phyloP scores from a whole-genome alignment of 2,329 filamentous ascomycete genomes.

The Orbilia javanica region DNA sequence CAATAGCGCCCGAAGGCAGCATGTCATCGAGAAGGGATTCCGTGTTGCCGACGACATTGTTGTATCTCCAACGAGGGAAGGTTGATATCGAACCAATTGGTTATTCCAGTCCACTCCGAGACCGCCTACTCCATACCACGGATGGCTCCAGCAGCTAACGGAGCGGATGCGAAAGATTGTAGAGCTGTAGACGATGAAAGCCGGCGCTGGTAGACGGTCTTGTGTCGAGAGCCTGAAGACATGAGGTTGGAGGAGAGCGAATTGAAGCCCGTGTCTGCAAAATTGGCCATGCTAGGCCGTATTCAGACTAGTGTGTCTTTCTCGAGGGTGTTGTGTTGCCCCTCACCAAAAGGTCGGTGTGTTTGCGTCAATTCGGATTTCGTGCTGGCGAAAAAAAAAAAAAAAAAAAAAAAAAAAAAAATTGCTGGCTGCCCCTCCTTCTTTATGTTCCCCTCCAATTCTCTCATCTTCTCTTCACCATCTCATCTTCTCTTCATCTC shows the following conservation, averaged over 20 bases:
- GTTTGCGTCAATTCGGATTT: constrained; percentile 29
- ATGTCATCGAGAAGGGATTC: constrained; percentile 57
- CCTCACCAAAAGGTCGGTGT: constrained; percentile 35
- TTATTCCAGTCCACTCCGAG: constrained; percentile 25
- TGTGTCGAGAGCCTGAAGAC: constrained; percentile 22
- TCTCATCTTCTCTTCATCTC: constrained; percentile 40
- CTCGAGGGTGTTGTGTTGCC: constrained; percentile 29
- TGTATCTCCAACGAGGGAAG: constrained; percentile 5
- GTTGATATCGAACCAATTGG: constrained; percentile 43
- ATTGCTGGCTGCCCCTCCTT: constrained; percentile 58
- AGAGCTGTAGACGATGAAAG: constrained; percentile 12
- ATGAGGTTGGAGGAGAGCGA: constrained; percentile 38
- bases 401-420: constrained; percentile 58
- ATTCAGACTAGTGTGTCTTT: constrained; percentile 27
- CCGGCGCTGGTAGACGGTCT: constrained; percentile 8
- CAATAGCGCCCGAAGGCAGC: constrained; percentile 54
- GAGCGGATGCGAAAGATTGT: constrained; percentile 14
- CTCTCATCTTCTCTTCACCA: constrained; percentile 34
- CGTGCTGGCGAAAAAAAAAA: constrained; percentile 56
- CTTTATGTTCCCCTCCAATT: constrained; percentile 33
- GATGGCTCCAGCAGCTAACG: constrained; percentile 2
- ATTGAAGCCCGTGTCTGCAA: constrained; percentile 44
- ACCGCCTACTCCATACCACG: constrained; percentile 41
- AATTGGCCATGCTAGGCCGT: constrained; percentile 30
- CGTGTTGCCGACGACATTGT: constrained; percentile 48